Conservation (phyloP, 2,329 filamentous ascomycete species). For the Purpureocillium lavendulum region DNA sequence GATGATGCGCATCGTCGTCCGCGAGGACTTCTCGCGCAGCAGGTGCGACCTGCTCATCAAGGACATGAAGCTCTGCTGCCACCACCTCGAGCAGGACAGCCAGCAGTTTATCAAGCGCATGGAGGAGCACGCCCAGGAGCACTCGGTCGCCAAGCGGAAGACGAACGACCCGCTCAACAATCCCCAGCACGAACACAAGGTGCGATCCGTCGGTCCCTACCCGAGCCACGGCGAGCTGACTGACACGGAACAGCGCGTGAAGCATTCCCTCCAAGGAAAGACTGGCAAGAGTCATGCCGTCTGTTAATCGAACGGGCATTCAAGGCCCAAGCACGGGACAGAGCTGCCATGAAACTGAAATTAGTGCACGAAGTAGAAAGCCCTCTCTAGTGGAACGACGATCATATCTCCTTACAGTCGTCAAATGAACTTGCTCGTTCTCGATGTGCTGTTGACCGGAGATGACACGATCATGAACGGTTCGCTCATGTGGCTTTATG, state of each 20-base stretch:
- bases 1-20: constrained; percentile 85
- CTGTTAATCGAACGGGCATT: constrained; percentile 48
- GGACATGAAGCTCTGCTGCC: constrained; percentile 71
- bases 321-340: no score
- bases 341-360: no score
- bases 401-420: no score
- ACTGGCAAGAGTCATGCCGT: constrained; percentile 82
- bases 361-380: no score
- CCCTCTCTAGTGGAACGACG: no score
- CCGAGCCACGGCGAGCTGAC: neutral
- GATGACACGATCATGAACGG: no score
- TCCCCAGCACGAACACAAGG: constrained; percentile 31
- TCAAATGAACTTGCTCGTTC: no score
- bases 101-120: constrained; percentile 60
- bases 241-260: constrained; percentile 50
- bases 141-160: constrained; percentile 42
- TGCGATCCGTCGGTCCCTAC: no score
- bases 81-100: constrained; percentile 67
- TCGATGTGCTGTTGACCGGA: no score
- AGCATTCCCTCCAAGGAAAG: constrained; percentile 83
- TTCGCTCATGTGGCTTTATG: no score
- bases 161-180: constrained; percentile 1
- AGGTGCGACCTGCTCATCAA: constrained; percentile 70
- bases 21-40: constrained; percentile 81
- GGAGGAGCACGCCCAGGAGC: constrained; percentile 53